Base-by-base conservation (phyloP, 495 filamentous ascomycete species). In the Chlorociboria aeruginascens region DNA sequence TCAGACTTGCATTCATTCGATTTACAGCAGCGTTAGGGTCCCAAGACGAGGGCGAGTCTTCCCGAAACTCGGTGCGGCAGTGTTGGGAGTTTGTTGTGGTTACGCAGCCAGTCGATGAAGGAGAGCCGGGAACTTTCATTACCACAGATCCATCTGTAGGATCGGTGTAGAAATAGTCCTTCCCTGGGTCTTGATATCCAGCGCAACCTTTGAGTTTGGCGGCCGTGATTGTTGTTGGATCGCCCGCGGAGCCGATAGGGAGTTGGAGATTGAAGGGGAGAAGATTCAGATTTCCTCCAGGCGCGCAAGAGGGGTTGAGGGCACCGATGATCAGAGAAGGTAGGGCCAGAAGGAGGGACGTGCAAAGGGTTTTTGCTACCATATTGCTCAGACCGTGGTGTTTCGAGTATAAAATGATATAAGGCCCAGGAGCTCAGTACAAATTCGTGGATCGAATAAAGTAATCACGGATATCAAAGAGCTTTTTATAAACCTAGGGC, bases 41-140 rank as follows among this genome's bases (percentile, higher is more conserved):
- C 62, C 65, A 66, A 16, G 50, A 60, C n/a, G 40, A 31, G 9
- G 54, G 51, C 7, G 45, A 35, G n/a, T 43, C 37, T 48, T 69
- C 66, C 3, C 65, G 59, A 6, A 69, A 50, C 52, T 69, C 66
- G 12, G 65, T 69, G 28, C 66, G 63, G 57, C 66, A 69, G 48
- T 69, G 66, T 44, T 58, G 13, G 55, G 60, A 63, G 46, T 61
- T 56, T 9, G 56, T 39, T 7, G 66, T 67, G 16, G 61, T 67
- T 7, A 63, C 63, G 47, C 66, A 69, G 39, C 59, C 61, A 3
- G 62, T 34, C 39, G 52, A 46, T 32, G 51, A 36, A 2, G 63
- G 55, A 16, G 36, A 48, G 20, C 40, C 40, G 20, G 14, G 16
- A 3, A 43, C 40, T 10, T 28, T 30, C 40, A 43, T 43, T 1